These are phyloP conservation scores for Cercospora nicotianae DNA, from an alignment of 2,329 filamentous ascomycete genomes.

Conservation along the genomic window DNA sequence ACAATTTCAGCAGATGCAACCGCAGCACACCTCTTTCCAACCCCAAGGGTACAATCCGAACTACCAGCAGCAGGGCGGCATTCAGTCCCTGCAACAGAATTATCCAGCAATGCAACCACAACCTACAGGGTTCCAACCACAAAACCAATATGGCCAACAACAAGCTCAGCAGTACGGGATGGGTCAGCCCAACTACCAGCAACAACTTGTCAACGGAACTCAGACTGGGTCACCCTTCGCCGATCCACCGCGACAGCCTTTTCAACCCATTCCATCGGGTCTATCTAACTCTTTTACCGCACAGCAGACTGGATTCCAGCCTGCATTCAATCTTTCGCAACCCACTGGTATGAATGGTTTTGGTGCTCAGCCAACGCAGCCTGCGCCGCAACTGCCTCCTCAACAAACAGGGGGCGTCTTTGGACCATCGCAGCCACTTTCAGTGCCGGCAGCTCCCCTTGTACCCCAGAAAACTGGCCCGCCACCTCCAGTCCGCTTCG, in stretches of 20 bases:
- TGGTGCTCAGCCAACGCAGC: constrained; percentile 43
- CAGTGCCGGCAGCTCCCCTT: constrained; percentile 57
- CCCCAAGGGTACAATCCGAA: constrained; percentile 44
- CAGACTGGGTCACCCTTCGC: constrained; percentile 55
- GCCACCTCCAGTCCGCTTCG: constrained; percentile 84
- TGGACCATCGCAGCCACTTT: constrained; percentile 34
- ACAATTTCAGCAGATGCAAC: constrained; percentile 40
- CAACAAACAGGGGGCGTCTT: constrained; percentile 52
- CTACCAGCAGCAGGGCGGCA: constrained; percentile 38
- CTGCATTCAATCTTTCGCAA: constrained; percentile 43
- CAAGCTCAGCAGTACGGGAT: constrained; percentile 24
- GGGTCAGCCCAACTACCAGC: constrained; percentile 47
- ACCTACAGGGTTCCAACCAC: constrained; percentile 53
- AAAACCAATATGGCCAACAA: constrained; percentile 21
- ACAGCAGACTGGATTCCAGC: constrained; percentile 58
- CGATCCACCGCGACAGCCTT: constrained; percentile 53
- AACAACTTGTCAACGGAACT: constrained; percentile 51
- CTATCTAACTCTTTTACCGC: constrained; percentile 37
- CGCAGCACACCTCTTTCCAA: constrained; percentile 42
- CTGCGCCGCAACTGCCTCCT: constrained; percentile 57
- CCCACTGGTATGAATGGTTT: constrained; percentile 47
- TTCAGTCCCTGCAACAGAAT: constrained; percentile 38
- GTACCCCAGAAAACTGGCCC: constrained; percentile 81
- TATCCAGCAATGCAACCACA: constrained; percentile 50
- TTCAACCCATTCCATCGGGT: constrained; percentile 42